These are phyloP conservation scores for Lentinula sp. DNA, from an alignment of 768 basidiomycete genomes.

Conservation along the genomic window DNA sequence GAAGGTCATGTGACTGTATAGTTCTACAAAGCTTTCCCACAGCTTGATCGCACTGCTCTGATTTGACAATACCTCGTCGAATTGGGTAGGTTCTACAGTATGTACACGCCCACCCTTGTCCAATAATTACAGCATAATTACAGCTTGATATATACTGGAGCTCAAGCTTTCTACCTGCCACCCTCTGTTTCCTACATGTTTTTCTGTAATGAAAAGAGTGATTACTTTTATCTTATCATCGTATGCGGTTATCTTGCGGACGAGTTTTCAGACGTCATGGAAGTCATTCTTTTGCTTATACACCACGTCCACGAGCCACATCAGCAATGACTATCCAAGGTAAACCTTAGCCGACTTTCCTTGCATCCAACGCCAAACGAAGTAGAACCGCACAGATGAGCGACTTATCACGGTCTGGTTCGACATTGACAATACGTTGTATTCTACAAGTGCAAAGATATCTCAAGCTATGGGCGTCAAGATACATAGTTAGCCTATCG, in stretches of 20 bases:
- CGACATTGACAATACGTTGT: conserved; percentile 87
- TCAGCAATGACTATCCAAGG: not conserved
- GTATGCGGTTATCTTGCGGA: not conserved
- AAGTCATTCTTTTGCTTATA: not conserved
- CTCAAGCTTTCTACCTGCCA: too few relatives aligned
- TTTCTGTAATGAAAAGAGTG: not conserved
- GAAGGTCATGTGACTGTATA: not conserved
- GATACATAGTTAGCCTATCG: conserved; percentile 55
- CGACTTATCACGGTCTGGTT: conserved; percentile 61
- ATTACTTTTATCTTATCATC: not conserved
- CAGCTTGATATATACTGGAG: too few relatives aligned
- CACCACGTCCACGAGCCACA: not conserved
- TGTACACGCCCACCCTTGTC: too few relatives aligned
- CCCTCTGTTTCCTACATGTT: too few relatives aligned
- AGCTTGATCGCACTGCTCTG: not conserved
- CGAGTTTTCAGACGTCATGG: not conserved
- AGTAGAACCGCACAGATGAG: conserved; percentile 35
- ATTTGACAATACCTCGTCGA: too few relatives aligned
- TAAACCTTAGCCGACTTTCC: not conserved
- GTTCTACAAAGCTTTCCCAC: not conserved
- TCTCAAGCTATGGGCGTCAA: conserved; percentile 73
- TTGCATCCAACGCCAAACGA: not conserved
- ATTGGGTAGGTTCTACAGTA: too few relatives aligned
- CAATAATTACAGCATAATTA: too few relatives aligned
- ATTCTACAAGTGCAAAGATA: conserved; percentile 70